Conservation (phyloP, 768 basidiomycete species). For the Lactarius deliciosus region DNA sequence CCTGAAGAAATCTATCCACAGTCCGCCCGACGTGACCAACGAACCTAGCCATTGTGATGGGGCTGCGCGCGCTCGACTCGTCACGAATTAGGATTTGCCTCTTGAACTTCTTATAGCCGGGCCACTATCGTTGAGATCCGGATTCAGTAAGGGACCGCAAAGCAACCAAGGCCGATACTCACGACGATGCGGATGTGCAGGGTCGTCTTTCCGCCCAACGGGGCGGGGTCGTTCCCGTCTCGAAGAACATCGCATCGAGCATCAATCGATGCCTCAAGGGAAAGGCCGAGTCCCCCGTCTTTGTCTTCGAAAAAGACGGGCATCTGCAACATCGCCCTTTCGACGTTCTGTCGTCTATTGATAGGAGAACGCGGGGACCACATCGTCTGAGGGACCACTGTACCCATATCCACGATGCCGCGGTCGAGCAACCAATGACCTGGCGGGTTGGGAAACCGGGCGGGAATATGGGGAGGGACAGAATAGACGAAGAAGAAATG, state of each 20-base stretch:
- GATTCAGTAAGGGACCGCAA: background rate
- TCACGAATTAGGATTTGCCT: constrained; percentile 7
- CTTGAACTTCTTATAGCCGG: constrained; percentile 1
- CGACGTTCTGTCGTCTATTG: background rate
- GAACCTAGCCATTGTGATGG: constrained; percentile 3
- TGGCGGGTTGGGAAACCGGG: background rate
- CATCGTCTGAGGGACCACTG: background rate
- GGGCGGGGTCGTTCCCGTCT: background rate
- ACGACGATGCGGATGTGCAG: background rate
- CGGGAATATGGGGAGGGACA: background rate
- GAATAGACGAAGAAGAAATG: background rate
- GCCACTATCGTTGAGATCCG: background rate
- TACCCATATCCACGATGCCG: background rate
- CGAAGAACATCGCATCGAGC: background rate
- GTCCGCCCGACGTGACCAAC: background rate
- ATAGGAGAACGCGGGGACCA: background rate
- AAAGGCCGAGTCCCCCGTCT: background rate
- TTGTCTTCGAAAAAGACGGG: background rate
- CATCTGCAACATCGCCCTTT: background rate
- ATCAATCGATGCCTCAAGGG: background rate
- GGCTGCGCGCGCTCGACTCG: background rate
- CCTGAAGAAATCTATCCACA: background rate
- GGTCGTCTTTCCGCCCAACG: background rate
- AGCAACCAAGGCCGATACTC: background rate
- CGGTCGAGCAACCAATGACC: background rate